A percentile compares a stretch with the other conserved stretches of the same genome.
These are phyloP conservation scores for Mixia osmundae DNA, from an alignment of 1,284 basidiomycete species.

Conservation along the genomic window DNA sequence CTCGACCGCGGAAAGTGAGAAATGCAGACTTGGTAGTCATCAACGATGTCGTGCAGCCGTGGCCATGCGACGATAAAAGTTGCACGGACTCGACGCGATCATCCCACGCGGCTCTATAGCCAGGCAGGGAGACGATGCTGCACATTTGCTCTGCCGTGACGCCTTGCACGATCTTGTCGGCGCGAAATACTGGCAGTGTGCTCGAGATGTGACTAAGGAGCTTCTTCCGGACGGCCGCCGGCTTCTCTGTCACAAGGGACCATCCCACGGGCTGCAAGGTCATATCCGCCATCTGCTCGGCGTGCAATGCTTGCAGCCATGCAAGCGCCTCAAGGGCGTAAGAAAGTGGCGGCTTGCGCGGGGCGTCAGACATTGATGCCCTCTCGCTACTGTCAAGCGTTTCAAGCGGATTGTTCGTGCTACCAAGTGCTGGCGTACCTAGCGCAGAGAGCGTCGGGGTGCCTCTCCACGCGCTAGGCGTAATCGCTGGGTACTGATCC, in stretches of 20 bases:
- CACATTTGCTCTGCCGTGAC: conserved; percentile 79
- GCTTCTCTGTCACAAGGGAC: conserved; percentile 54
- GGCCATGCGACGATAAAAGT: conserved; percentile 56
- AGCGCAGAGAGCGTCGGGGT: neutral
- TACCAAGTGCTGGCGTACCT: neutral
- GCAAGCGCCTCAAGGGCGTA: conserved; percentile 53
- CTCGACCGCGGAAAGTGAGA: conserved; percentile 30
- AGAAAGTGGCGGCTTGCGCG: conserved; percentile 35
- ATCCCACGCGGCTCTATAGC: conserved; percentile 58
- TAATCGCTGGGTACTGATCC: conserved; percentile 35
- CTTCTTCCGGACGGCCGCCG: conserved; percentile 52
- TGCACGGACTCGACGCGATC: conserved; percentile 46
- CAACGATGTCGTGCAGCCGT: conserved; percentile 37
- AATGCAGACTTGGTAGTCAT: conserved; percentile 20
- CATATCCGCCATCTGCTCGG: conserved; percentile 28
- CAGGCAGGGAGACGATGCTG: conserved; percentile 41
- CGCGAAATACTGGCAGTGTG: conserved; percentile 60
- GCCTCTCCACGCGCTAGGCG: neutral
- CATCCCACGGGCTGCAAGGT: conserved; percentile 38
- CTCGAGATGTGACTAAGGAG: conserved; percentile 52
- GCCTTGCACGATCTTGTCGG: conserved; percentile 80
- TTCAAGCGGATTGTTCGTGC: neutral
- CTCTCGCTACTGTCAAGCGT: too few relatives aligned
- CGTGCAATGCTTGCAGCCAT: conserved; percentile 51
- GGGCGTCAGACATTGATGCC: neutral